Percentiles rank a stretch among this genome's conserved stretches.
phyloP scores from a whole-genome alignment of 768 basidiomycete genomes.

The Solioccasus polychromus region DNA sequence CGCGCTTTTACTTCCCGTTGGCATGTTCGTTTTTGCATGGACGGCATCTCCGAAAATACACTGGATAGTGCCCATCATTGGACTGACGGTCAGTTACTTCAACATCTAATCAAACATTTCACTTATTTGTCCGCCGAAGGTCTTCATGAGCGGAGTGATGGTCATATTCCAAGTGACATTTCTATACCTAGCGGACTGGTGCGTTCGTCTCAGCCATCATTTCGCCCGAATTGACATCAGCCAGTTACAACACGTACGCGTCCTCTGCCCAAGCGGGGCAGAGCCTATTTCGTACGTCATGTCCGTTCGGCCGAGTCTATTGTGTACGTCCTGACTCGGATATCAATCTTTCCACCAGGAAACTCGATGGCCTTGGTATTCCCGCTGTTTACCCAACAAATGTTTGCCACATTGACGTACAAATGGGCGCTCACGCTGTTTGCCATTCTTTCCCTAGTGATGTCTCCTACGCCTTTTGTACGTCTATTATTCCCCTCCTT shows the following conservation, averaged over 20 bases:
- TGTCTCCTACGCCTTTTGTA: constrained; percentile 46
- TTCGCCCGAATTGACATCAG: not conserved
- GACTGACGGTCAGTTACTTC: constrained; percentile 17
- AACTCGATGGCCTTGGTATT: constrained; percentile 42
- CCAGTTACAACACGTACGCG: constrained; percentile 44
- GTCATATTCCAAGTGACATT: constrained; percentile 45
- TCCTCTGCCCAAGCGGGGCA: constrained; percentile 56
- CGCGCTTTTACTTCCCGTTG: constrained; percentile 49
- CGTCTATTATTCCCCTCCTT: constrained; percentile 6
- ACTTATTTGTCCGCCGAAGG: constrained; percentile 22
- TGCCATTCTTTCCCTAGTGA: constrained; percentile 37
- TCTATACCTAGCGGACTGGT: constrained; percentile 53
- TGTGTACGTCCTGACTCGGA: not conserved
- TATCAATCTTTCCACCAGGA: constrained; percentile 21
- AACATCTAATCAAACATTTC: not conserved
- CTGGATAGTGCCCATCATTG: constrained; percentile 49
- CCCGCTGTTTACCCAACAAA: constrained; percentile 46
- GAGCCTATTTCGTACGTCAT: constrained; percentile 40
- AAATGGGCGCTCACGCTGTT: constrained; percentile 48
- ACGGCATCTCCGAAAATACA: constrained; percentile 51
- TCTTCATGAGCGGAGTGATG: constrained; percentile 39
- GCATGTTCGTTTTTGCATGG: constrained; percentile 73
- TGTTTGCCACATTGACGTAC: constrained; percentile 47
- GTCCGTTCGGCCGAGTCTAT: not conserved
- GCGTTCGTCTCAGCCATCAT: constrained; percentile 8